Evolutionary conservation across 495 filamentous ascomycete genomes (phyloP).

Genomic region (Lichenothelia convexa): DNA sequence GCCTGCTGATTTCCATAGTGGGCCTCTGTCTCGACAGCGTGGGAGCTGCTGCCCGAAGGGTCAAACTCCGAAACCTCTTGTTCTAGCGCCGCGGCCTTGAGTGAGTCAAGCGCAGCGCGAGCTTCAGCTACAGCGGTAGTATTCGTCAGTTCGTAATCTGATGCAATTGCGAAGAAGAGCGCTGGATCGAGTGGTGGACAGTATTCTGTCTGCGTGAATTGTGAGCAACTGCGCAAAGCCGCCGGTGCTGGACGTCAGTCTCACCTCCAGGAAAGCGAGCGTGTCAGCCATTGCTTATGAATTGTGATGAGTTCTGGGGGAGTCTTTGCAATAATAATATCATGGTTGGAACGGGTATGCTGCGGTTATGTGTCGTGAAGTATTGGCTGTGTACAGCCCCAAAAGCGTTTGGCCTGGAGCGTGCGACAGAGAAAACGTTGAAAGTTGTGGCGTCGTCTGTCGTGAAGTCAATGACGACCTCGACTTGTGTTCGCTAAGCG

Average conservation of each 20-base stretch:
- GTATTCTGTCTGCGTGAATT: slow-evolving; percentile 21
- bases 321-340: not conserved
- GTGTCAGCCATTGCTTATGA: not conserved
- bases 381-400: too few relatives aligned
- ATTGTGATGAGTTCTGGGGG: not conserved
- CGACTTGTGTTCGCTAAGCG: too few relatives aligned
- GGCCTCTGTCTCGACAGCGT: slow-evolving; percentile 5
- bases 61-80: slow-evolving; percentile 62
- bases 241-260: not conserved
- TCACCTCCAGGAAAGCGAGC: not conserved
- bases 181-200: slow-evolving; percentile 47
- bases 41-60: slow-evolving; percentile 45
- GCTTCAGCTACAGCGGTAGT: slow-evolving; percentile 31
- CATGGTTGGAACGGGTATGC: not conserved
- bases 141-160: slow-evolving; percentile 41
- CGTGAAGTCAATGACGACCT: too few relatives aligned
- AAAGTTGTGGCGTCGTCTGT: too few relatives aligned
- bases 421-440: too few relatives aligned
- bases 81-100: slow-evolving; percentile 39
- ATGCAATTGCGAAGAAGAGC: slow-evolving; percentile 43
- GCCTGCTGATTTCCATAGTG: slow-evolving; percentile 6
- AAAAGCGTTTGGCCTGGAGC: too few relatives aligned
- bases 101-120: slow-evolving; percentile 31
- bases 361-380: too few relatives aligned
- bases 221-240: not conserved